Evolutionary conservation across 169 alveolate species (phyloP).

Genomic region (Ichthyophthirius multifiliis): DNA sequence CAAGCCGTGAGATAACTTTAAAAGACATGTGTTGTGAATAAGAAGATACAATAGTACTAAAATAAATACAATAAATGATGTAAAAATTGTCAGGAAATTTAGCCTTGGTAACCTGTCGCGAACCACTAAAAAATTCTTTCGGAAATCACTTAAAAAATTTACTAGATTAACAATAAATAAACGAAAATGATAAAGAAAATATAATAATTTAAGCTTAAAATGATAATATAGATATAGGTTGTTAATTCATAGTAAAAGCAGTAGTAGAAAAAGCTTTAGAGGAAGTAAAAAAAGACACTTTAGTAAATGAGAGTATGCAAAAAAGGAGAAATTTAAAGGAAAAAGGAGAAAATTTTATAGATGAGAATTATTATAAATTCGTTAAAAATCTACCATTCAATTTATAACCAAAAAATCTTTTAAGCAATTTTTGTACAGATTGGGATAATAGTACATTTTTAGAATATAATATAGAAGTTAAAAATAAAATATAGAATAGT

Average conservation of each 20-base stretch:
- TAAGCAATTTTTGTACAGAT: too few species aligned
- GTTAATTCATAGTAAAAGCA: conserved; percentile 91
- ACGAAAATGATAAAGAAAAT: conserved; percentile 82
- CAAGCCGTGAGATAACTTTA: conserved; percentile 94
- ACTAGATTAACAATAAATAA: conserved; percentile 54
- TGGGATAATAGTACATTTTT: too few species aligned
- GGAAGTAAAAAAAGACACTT: conserved; percentile 78
- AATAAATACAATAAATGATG: conserved; percentile 92
- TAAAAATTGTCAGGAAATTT: conserved; percentile 93
- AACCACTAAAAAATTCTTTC: conserved; percentile 90
- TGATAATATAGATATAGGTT: conserved; percentile 95
- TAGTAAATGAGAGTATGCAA: conserved; percentile 52
- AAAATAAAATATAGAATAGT: too few species aligned
- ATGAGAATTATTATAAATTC: conserved; percentile 36
- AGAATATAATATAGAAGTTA: too few species aligned
- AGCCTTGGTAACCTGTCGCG: conserved; percentile 97
- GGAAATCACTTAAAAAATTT: conserved; percentile 89
- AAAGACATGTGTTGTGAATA: conserved; percentile 96
- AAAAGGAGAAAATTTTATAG: conserved; percentile 31
- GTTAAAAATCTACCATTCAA: conserved; percentile 70
- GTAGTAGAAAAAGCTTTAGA: conserved; percentile 93
- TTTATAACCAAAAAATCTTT: too few species aligned
- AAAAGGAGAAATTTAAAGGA: conserved; percentile 51
- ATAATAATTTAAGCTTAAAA: conserved; percentile 85
- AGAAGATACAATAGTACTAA: conserved; percentile 87